Conservation (phyloP, 140 eudicot genomes). For the Stevia rebaudiana region DNA sequence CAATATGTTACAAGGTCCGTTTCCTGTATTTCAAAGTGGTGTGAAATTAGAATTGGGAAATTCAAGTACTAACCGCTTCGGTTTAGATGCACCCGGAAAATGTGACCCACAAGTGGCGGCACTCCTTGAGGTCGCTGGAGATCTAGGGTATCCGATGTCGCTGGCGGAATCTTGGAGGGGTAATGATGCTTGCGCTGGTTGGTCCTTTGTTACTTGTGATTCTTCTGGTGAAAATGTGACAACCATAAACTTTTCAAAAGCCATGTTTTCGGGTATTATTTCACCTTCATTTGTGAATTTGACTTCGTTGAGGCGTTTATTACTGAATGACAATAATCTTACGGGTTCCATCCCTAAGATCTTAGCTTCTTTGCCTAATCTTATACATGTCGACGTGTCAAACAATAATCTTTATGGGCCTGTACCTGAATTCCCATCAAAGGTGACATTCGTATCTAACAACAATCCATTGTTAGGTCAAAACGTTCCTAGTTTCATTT, state of each 20-base stretch:
- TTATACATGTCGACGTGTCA: conserved; percentile 48
- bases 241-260: conserved; percentile 36
- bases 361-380: conserved; percentile 41
- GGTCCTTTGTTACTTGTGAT: conserved; percentile 65
- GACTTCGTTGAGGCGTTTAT: conserved; percentile 38
- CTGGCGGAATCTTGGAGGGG: conserved; percentile 70
- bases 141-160: conserved; percentile 50
- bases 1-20: conserved; percentile 68
- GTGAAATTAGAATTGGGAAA: conserved; percentile 4
- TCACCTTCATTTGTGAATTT: conserved; percentile 68
- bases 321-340: conserved; percentile 54
- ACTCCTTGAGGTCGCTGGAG: conserved; percentile 60
- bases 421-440: conserved; percentile 24
- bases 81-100: conserved; percentile 41
- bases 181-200: conserved; percentile 58
- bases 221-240: conserved; percentile 41
- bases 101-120: conserved; percentile 69
- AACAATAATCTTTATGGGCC: conserved; percentile 70
- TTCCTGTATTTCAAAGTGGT: conserved; percentile 37
- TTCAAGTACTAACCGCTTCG: conserved; percentile 48
- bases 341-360: conserved; percentile 47
- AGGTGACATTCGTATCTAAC: conserved; percentile 20
- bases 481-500: neutral
- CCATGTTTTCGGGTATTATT: conserved; percentile 48
- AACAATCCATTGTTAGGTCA: conserved; percentile 46